Evolutionary conservation across 306 rosid species (phyloP).

Genomic region (Malus orientalis): DNA sequence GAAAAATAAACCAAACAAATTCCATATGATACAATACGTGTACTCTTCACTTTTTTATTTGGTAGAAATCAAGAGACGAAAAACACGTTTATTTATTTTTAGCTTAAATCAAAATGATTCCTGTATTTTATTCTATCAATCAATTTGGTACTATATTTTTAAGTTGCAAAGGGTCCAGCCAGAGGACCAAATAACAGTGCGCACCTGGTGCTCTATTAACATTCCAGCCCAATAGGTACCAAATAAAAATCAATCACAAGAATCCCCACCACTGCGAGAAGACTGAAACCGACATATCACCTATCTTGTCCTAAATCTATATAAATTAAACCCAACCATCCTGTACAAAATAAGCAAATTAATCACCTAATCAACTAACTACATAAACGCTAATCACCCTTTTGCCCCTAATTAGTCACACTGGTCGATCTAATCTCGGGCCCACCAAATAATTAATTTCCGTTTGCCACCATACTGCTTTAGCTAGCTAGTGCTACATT

Average conservation of each 20-base stretch:
- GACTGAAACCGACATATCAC: slow-evolving; percentile 33
- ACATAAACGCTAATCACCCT: neutral
- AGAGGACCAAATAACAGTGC: neutral
- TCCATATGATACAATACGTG: neutral
- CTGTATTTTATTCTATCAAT: too few species aligned
- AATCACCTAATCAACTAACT: slow-evolving; percentile 37
- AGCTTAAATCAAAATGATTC: too few species aligned
- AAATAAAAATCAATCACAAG: slow-evolving; percentile 29
- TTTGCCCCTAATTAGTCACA: neutral
- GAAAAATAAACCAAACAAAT: neutral
- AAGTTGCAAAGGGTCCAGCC: neutral
- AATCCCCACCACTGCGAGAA: slow-evolving; percentile 15
- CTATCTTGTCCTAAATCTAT: neutral
- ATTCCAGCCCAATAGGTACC: slow-evolving; percentile 18
- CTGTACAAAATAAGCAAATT: slow-evolving; percentile 38
- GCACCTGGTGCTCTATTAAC: slow-evolving; percentile 38
- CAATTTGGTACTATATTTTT: too few species aligned
- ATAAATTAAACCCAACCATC: neutral
- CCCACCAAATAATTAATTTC: neutral
- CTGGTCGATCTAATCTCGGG: slow-evolving; percentile 6
- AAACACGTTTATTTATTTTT: too few species aligned
- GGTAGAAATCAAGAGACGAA: neutral
- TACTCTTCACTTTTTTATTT: too few species aligned
- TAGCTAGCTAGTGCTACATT: neutral
- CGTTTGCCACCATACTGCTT: neutral